These are phyloP conservation scores for Colletotrichum caudatum DNA, from an alignment of 2,329 filamentous ascomycete genomes.

Conservation along the genomic window DNA sequence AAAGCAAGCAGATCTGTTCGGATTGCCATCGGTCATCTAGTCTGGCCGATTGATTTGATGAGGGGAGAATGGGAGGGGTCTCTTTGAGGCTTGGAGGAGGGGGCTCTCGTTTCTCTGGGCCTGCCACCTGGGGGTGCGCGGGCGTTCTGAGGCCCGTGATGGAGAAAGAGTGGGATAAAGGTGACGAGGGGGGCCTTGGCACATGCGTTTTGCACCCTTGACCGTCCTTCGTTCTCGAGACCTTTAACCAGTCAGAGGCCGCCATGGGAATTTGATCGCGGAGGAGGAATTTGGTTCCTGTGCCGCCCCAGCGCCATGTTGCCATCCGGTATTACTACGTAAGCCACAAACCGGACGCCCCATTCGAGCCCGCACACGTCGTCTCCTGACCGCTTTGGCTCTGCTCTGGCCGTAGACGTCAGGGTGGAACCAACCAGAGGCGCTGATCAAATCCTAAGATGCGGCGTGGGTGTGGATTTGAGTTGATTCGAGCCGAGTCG, in stretches of 20 bases:
- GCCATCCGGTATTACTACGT: neutral
- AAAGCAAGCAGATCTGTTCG: conserved; percentile 34
- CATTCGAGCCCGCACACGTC: conserved; percentile 19
- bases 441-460: conserved; percentile 9
- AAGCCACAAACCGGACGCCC: conserved; percentile 23
- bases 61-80: conserved; percentile 36
- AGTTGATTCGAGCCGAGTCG: conserved; percentile 17
- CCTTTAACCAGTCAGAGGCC: conserved; percentile 34
- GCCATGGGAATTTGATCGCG: conserved; percentile 20
- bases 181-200: conserved; percentile 36
- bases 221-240: conserved; percentile 25
- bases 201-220: conserved; percentile 35
- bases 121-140: conserved; percentile 10
- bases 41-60: conserved; percentile 39
- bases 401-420: conserved; percentile 19
- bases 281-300: conserved; percentile 34
- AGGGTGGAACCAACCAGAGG: conserved; percentile 32
- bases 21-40: conserved; percentile 37
- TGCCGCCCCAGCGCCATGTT: conserved; percentile 25
- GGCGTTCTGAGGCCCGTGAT: conserved; percentile 22
- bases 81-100: conserved; percentile 29
- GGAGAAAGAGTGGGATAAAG: conserved; percentile 16
- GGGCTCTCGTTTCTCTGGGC: conserved; percentile 20
- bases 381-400: conserved; percentile 36
- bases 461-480: conserved; percentile 21